Base-by-base conservation (phyloP, 176 grass and related monocot genomes). In the Elymus sibiricus region DNA sequence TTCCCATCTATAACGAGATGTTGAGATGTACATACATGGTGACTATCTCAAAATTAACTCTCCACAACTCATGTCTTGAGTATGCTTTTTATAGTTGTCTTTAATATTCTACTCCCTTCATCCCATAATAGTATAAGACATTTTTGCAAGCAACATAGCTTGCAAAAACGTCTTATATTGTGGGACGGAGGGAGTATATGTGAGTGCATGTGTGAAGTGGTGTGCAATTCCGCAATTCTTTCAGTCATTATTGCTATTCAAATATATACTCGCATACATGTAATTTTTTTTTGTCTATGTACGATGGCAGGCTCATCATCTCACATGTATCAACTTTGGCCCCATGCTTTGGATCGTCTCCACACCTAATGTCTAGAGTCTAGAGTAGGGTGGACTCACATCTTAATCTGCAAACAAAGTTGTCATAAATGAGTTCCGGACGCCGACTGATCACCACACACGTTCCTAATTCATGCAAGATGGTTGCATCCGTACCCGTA, bases 401-500 rank as follows among this genome's bases (percentile, higher is more conserved):
- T 42, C 31, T 56, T 78, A 21, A 65, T 39, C 37, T 43, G 72
- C 42, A 29, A 64, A 29, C 40, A 24, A 69, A 76, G 17, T 16
- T 55, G 68, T 46, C 12, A 40, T 6, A 22, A 34, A 69, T 65
- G 82, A 90, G 63, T 83, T 24, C 0, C 5, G 63, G 88, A 86
- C 42, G 34, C 3, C 25, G 88, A 90, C 19, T 47, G 73, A 25
- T 77, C 64, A 90, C 64, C 84, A 42, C 59, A 78, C 64, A 11
- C 34, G 29, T 64, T 26, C 79, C 81, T 55, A 31, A 83, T 73
- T 55, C 66, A 42, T 31, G 81, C 40, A 72, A 29, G 55, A 64
- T 24, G 55, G 55, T 58, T 58, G 21, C 53, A 26, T 40, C 69
- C 38, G 21, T 61, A 8, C 6, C 15, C 32, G 70, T 67, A 22